phyloP scores from a whole-genome alignment of 257 asterid genomes.

The Hygrophila difformis region DNA sequence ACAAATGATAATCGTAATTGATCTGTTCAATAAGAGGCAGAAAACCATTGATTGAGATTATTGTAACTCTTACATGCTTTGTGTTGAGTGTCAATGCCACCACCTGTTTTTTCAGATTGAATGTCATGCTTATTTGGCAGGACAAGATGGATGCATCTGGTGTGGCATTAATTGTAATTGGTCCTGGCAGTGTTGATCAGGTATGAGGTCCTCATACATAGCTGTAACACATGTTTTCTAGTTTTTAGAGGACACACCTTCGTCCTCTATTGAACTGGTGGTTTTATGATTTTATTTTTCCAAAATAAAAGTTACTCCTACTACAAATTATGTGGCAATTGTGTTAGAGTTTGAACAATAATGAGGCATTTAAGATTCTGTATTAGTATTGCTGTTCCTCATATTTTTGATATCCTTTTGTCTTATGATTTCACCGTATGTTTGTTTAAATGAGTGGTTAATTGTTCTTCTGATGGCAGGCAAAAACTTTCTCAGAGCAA shows the following conservation, averaged over 20 bases:
- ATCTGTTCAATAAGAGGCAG: too few species aligned
- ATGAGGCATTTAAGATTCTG: not conserved
- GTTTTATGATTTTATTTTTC: too few species aligned
- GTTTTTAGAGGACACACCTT: slow-evolving; percentile 3
- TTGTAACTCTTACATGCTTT: not conserved
- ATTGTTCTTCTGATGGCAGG: slow-evolving; percentile 42
- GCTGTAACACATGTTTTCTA: slow-evolving; percentile 1
- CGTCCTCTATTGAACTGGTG: too few species aligned
- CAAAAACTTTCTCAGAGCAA: slow-evolving; percentile 68
- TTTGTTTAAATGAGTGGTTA: slow-evolving; percentile 16
- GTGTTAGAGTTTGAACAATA: too few species aligned
- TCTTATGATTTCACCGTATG: too few species aligned
- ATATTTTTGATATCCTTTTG: not conserved
- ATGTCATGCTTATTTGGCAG: slow-evolving; percentile 36
- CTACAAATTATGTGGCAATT: too few species aligned
- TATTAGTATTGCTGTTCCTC: too few species aligned
- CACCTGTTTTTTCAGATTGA: slow-evolving; percentile 6
- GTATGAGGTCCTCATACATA: too few species aligned
- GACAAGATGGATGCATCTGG: slow-evolving; percentile 92
- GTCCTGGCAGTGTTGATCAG: slow-evolving; percentile 95
- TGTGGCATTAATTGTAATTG: slow-evolving; percentile 82
- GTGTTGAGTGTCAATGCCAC: not conserved
- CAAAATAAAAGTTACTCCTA: too few species aligned
- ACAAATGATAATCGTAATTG: too few species aligned
- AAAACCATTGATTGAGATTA: too few species aligned